These are phyloP conservation scores for Lentinula guzmanii DNA, from an alignment of 768 basidiomycete species.

Conservation along the genomic window DNA sequence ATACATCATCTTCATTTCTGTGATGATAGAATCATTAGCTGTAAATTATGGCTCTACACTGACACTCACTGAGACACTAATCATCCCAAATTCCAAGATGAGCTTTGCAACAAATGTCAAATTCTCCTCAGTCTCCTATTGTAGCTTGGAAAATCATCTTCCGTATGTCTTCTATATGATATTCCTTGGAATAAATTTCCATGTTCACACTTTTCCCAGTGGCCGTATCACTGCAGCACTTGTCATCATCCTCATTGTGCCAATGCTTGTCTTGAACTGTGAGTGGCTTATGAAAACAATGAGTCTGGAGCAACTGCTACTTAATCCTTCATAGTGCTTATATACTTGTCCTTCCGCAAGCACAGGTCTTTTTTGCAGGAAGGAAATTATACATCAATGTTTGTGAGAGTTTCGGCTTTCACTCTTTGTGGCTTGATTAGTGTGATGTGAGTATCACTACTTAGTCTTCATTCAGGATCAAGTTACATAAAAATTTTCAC, in stretches of 20 bases:
- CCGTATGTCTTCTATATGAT: background rate
- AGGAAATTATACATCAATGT: background rate
- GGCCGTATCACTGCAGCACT: background rate
- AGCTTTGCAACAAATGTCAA: background rate
- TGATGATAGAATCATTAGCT: background rate
- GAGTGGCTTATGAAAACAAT: background rate
- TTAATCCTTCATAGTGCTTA: background rate
- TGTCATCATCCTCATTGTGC: background rate
- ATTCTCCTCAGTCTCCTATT: background rate
- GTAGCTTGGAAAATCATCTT: background rate
- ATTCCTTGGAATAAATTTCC: background rate
- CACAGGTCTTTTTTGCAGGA: background rate
- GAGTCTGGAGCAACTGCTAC: background rate
- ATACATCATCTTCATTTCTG: background rate
- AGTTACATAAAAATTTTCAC: background rate
- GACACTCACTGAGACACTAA: background rate
- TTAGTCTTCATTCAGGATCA: too few species aligned
- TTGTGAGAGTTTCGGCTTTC: constrained; percentile 1
- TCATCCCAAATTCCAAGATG: background rate
- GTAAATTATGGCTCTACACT: background rate
- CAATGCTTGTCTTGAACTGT: background rate
- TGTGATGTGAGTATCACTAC: background rate
- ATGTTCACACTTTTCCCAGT: background rate
- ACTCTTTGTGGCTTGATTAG: background rate
- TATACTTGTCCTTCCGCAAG: background rate